phyloP scores from a whole-genome alignment of 352 stramenopile species.

The Phytopythium sindhum region DNA sequence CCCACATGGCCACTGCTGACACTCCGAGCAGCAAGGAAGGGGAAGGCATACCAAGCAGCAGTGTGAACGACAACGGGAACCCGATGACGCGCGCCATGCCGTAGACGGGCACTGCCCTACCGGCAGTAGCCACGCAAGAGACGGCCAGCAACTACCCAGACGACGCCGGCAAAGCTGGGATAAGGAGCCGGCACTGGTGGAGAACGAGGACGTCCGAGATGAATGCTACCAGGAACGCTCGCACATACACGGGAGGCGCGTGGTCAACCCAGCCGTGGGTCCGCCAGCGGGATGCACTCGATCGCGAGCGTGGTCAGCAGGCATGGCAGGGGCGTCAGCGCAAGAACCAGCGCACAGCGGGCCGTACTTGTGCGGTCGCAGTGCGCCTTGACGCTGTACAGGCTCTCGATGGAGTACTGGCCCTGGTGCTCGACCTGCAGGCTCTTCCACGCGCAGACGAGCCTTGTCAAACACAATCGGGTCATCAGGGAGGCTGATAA shows the following conservation, averaged over 20 bases:
- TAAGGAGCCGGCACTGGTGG: slow-evolving; percentile 1
- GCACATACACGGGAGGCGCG: slow-evolving; percentile 24
- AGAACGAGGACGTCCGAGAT: not conserved
- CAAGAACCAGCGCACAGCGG: slow-evolving; percentile 5
- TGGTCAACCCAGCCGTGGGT: slow-evolving; percentile 1
- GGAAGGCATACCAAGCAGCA: slow-evolving; percentile 14
- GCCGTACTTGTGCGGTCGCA: slow-evolving; percentile 5
- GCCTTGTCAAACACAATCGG: not conserved
- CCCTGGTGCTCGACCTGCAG: slow-evolving; percentile 29
- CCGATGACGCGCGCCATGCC: slow-evolving; percentile 24
- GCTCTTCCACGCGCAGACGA: slow-evolving; percentile 4
- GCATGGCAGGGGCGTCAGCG: slow-evolving; percentile 28
- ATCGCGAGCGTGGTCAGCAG: slow-evolving; percentile 25
- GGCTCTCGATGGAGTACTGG: slow-evolving; percentile 19
- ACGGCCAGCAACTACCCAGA: slow-evolving; percentile 1
- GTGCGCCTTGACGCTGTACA: slow-evolving; percentile 15
- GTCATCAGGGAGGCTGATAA: not conserved
- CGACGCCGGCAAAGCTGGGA: slow-evolving; percentile 14
- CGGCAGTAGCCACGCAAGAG: slow-evolving; percentile 14
- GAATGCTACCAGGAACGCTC: slow-evolving; percentile 16
- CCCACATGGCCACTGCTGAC: slow-evolving; percentile 23
- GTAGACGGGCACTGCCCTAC: slow-evolving; percentile 16
- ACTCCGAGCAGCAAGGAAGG: slow-evolving; percentile 18
- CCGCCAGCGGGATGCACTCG: slow-evolving; percentile 12
- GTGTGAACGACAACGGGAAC: slow-evolving; percentile 40